Evolutionary conservation across 495 filamentous ascomycete species (phyloP), one percentile per base, ranked within the genome.

Genomic region (Trypethelium eluteriae): DNA sequence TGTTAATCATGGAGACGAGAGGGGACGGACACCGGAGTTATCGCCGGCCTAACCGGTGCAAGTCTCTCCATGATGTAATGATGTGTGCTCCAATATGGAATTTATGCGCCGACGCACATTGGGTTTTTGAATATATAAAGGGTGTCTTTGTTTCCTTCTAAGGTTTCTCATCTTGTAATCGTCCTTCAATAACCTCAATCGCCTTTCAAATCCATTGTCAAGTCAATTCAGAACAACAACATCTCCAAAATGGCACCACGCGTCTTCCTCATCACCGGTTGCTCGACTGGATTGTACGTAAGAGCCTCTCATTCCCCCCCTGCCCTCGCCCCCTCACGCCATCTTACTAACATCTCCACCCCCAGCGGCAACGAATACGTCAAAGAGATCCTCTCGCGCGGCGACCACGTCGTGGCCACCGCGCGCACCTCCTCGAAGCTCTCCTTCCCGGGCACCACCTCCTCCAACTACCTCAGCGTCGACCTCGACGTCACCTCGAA

Each of bases 201-300:
- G 25, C 12, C 11, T 25, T 25, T 53, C 12, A 53, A 53, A 5
- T 14, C 5, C 49, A 46, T 46, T 46, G 41, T 46, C 1, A 53
- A 25, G n/a, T 53, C 18, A 53, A 53, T 53, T 18, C 18, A 25
- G n/a, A 18, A 25, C 16, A 53, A 53, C 18, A 9, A n/a, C 36
- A 6, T 32, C 12, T 16, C 59, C 38, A 63, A 39, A 63, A 63
- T 63, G 62, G 62, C 72, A 35, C 72, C 72, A 2, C 69, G 67
- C 39, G 70, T 78, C 66, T 78, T 77, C 64, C 66, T 77, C 65
- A 76, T 77, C 56, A 78, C 76, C 12, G 76, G 76, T 62, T 73
- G 70, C 10, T 74, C 71, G 11, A 75, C 75, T 7, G 76, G 75
- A 63, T 77, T 74, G 41, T 47, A 41, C 12, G 62, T 16, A 9